Evolutionary conservation across 192 early-diverging fungal species (phyloP).

Genomic region (Diversispora epigaea): DNA sequence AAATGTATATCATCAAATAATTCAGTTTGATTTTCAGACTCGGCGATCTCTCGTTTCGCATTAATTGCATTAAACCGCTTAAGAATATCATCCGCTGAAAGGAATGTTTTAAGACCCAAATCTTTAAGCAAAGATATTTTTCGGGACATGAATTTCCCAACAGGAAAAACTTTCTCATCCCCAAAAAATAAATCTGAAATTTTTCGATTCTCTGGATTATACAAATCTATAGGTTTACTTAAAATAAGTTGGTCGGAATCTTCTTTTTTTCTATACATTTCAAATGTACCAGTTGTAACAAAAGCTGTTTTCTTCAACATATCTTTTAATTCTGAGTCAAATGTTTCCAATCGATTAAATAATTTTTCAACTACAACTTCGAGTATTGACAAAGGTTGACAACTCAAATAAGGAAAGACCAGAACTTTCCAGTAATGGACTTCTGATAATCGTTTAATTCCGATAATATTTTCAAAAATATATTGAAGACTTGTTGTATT

Average conservation of each 20-base stretch:
- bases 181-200: slow-evolving; percentile 3
- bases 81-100: background rate
- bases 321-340: background rate
- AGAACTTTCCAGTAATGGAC: background rate
- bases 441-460: background rate
- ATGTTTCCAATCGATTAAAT: background rate
- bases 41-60: background rate
- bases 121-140: background rate
- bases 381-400: background rate
- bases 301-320: background rate
- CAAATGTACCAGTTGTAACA: background rate
- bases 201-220: background rate
- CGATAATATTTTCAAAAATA: background rate
- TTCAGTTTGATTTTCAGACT: background rate
- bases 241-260: background rate
- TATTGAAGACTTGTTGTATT: background rate
- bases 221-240: background rate
- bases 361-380: background rate
- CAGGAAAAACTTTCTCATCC: background rate
- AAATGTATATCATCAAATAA: background rate
- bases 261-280: background rate
- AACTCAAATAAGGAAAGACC: background rate
- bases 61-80: background rate
- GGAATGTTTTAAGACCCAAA: background rate
- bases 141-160: no score